These are phyloP conservation scores for Aspergillus ustus DNA, from an alignment of 2,329 filamentous ascomycete genomes.

Conservation along the genomic window DNA sequence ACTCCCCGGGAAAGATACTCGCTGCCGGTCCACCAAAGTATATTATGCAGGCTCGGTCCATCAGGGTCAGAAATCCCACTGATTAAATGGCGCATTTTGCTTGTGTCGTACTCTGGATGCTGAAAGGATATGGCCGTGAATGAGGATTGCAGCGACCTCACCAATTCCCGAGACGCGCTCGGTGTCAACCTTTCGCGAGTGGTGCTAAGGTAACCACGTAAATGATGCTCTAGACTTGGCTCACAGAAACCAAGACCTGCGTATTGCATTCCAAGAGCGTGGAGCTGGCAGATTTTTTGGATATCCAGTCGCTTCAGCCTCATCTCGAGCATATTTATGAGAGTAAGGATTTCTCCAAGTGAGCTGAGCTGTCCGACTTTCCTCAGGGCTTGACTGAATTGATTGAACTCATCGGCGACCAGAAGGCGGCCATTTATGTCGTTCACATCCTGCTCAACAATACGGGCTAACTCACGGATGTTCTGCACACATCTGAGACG, in stretches of 20 bases:
- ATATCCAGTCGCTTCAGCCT: slow-evolving; percentile 31
- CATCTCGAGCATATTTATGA: slow-evolving; percentile 35
- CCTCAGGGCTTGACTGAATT: slow-evolving; percentile 27
- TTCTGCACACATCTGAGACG: slow-evolving; percentile 7
- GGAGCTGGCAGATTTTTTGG: slow-evolving; percentile 18
- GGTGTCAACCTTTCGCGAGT: neutral
- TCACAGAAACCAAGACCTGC: slow-evolving; percentile 36
- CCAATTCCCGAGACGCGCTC: slow-evolving; percentile 24
- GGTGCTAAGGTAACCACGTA: slow-evolving; percentile 25
- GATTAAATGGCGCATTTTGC: slow-evolving; percentile 27
- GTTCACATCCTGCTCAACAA: slow-evolving; percentile 32
- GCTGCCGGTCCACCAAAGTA: slow-evolving; percentile 22
- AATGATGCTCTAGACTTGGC: slow-evolving; percentile 34
- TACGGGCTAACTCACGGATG: slow-evolving; percentile 26
- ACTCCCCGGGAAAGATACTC: slow-evolving; percentile 1
- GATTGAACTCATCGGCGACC: slow-evolving; percentile 15
- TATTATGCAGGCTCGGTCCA: slow-evolving; percentile 22
- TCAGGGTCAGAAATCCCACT: slow-evolving; percentile 25
- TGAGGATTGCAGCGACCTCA: slow-evolving; percentile 28
- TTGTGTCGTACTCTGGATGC: slow-evolving; percentile 25
- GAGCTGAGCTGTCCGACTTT: slow-evolving; percentile 30
- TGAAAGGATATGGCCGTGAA: slow-evolving; percentile 30
- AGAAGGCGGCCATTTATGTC: slow-evolving; percentile 10
- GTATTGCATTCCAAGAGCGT: slow-evolving; percentile 35
- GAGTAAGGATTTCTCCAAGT: slow-evolving; percentile 36